Conservation (phyloP, 2,329 filamentous ascomycete genomes). For the Fusarium sp. region DNA sequence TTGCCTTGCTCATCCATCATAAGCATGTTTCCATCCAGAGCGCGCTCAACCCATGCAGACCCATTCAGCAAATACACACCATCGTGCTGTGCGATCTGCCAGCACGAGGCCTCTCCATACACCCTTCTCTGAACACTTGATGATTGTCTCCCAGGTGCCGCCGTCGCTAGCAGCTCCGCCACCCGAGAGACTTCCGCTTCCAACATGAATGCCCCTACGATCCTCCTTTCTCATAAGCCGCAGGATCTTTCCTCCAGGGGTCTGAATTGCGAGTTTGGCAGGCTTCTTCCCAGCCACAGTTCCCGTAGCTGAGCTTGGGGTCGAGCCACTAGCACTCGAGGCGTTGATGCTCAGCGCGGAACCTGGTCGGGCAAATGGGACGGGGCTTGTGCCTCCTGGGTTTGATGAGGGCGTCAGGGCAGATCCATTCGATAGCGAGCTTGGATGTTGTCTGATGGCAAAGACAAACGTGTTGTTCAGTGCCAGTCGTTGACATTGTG, state of each 20-base stretch:
- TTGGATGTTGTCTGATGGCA: slow-evolving; percentile 90
- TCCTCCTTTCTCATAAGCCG: slow-evolving; percentile 86
- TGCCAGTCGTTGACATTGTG: slow-evolving; percentile 88
- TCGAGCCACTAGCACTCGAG: slow-evolving; percentile 68
- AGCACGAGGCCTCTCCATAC: slow-evolving; percentile 85
- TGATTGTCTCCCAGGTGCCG: slow-evolving; percentile 88
- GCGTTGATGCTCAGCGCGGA: slow-evolving; percentile 75
- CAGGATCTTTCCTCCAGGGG: slow-evolving; percentile 93
- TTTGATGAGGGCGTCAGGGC: slow-evolving; percentile 60
- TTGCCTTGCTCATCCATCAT: slow-evolving; percentile 9
- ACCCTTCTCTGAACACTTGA: slow-evolving; percentile 87
- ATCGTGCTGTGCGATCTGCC: slow-evolving; percentile 84
- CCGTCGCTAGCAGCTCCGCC: slow-evolving; percentile 75
- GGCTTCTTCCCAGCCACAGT: slow-evolving; percentile 78
- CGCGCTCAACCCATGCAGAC: slow-evolving; percentile 61
- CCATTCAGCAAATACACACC: slow-evolving; percentile 96
- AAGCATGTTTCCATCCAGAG: slow-evolving; percentile 1
- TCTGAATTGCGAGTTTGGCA: slow-evolving; percentile 95
- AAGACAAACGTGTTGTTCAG: slow-evolving; percentile 99
- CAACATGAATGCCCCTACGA: slow-evolving; percentile 64
- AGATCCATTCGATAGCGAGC: slow-evolving; percentile 59
- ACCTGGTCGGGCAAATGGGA: slow-evolving; percentile 70
- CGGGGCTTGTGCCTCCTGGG: slow-evolving; percentile 63
- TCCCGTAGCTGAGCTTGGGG: slow-evolving; percentile 65
- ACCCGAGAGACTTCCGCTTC: slow-evolving; percentile 53